A percentile compares a stretch with the other conserved stretches of the same genome.
These are phyloP conservation scores for Simplicillium sp. DNA, from an alignment of 2,329 filamentous ascomycete species.

Conservation along the genomic window DNA sequence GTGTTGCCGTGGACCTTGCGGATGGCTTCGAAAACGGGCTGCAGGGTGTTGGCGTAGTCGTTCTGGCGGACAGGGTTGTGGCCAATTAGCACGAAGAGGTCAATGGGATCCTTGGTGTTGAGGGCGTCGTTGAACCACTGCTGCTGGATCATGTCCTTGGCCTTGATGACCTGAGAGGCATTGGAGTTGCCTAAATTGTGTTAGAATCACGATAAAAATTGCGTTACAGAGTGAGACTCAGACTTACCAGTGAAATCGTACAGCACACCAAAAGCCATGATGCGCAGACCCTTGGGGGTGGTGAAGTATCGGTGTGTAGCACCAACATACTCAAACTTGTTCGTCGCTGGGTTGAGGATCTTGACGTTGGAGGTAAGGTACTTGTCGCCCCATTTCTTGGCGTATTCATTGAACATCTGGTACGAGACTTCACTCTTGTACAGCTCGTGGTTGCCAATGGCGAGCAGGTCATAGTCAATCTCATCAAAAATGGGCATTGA, in stretches of 20 bases:
- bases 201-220: conserved; percentile 21
- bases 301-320: conserved; percentile 34
- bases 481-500: conserved; percentile 37
- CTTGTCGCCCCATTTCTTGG: conserved; percentile 40
- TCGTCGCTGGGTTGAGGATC: conserved; percentile 27
- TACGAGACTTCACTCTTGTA: conserved; percentile 54
- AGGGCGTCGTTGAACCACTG: conserved; percentile 52
- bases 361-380: conserved; percentile 37
- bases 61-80: conserved; percentile 48
- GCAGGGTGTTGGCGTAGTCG: conserved; percentile 31
- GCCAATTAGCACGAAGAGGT: conserved; percentile 54
- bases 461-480: conserved; percentile 31
- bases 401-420: conserved; percentile 50
- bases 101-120: conserved; percentile 42
- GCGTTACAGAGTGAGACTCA: conserved; percentile 19
- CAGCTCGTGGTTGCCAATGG: conserved; percentile 53
- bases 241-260: conserved; percentile 37
- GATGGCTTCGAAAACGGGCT: conserved; percentile 45
- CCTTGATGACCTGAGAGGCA: conserved; percentile 48
- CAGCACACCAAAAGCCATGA: conserved; percentile 35
- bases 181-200: conserved; percentile 44
- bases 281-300: conserved; percentile 28
- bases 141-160: conserved; percentile 39
- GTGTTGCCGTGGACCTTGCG: conserved; percentile 43
- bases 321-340: conserved; percentile 30